phyloP scores from a whole-genome alignment of 805 yeast species.

The Yarrowia sp. region DNA sequence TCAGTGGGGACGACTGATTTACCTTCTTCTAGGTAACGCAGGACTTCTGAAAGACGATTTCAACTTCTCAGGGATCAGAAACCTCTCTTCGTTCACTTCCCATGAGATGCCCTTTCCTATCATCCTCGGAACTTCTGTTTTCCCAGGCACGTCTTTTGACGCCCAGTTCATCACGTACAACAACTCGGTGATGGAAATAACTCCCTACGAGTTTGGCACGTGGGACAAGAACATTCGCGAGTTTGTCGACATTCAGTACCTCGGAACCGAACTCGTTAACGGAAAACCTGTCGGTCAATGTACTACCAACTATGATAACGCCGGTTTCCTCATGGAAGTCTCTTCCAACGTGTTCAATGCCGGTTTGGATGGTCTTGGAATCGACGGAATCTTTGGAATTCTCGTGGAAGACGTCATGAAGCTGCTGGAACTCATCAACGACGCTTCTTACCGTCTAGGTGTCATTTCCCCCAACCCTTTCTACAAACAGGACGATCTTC shows the following conservation, averaged over 20 bases:
- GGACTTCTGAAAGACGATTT: conserved; percentile 54
- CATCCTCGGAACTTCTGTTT: conserved; percentile 53
- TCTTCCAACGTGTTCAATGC: conserved; percentile 82
- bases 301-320: conserved; percentile 75
- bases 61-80: conserved; percentile 64
- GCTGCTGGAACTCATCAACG: conserved; percentile 56
- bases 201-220: conserved; percentile 79
- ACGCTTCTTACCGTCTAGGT: conserved; percentile 62
- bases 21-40: conserved; percentile 72
- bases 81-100: conserved; percentile 63
- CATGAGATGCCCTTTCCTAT: conserved; percentile 78
- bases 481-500: conserved; percentile 54
- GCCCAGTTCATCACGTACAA: neutral
- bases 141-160: conserved; percentile 12
- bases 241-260: conserved; percentile 69
- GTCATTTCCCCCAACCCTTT: conserved; percentile 76
- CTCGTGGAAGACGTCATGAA: conserved; percentile 60
- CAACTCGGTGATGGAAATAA: conserved; percentile 42
- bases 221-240: conserved; percentile 80
- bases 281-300: conserved; percentile 66
- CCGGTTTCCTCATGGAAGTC: conserved; percentile 81
- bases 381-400: conserved; percentile 45
- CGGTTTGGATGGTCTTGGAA: conserved; percentile 10
- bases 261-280: conserved; percentile 68
- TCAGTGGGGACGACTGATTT: conserved; percentile 79